Evolutionary conservation across 2,329 filamentous ascomycete genomes (phyloP).

Genomic region (Microsporum audouinii): DNA sequence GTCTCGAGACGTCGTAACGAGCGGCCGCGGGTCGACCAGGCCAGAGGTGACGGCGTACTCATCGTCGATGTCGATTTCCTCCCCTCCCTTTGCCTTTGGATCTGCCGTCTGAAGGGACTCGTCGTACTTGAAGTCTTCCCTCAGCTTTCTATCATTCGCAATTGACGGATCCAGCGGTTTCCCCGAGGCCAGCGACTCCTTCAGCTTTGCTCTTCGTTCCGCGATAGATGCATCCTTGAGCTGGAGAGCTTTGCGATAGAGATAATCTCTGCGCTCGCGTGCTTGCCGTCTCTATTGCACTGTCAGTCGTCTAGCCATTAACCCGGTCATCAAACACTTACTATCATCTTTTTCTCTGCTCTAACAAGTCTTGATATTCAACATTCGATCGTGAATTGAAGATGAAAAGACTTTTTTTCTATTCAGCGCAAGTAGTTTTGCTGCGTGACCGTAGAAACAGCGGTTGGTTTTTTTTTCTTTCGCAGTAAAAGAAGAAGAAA

Average conservation of each 20-base stretch:
- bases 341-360: background rate
- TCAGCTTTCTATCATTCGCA: constrained; percentile 71
- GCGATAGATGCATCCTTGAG: constrained; percentile 85
- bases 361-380: too few relatives aligned
- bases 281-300: constrained; percentile 53
- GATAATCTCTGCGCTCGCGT: constrained; percentile 70
- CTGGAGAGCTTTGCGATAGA: constrained; percentile 79
- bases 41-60: constrained; percentile 89
- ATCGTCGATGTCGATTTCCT: constrained; percentile 73
- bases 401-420: background rate
- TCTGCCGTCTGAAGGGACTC: constrained; percentile 60
- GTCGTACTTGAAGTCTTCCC: constrained; percentile 87
- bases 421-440: background rate
- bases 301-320: background rate
- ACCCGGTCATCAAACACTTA: background rate
- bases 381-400: background rate
- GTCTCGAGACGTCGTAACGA: constrained; percentile 83
- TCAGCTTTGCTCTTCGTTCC: constrained; percentile 78
- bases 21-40: constrained; percentile 73
- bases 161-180: constrained; percentile 73
- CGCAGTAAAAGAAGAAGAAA: background rate
- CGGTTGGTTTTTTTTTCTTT: background rate
- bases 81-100: constrained; percentile 62
- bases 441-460: constrained; percentile 2
- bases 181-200: constrained; percentile 75